Percentiles rank a stretch among this genome's conserved stretches.
phyloP scores from a whole-genome alignment of 2,329 filamentous ascomycete genomes.

The Cladosporium phlei region DNA sequence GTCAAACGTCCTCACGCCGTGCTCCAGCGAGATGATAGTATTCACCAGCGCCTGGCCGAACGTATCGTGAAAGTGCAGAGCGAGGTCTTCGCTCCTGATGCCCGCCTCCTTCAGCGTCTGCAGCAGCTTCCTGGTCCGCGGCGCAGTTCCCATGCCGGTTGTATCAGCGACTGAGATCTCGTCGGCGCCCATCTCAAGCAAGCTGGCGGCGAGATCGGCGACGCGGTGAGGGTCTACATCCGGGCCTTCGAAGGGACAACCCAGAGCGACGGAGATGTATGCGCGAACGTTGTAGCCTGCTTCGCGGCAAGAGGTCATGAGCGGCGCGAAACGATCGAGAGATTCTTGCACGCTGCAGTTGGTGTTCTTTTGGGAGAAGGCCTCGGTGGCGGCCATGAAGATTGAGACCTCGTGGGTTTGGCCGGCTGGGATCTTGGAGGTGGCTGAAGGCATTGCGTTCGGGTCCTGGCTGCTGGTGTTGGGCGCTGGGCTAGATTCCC shows the following conservation, averaged over 20 bases:
- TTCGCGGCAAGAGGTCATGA: constrained; percentile 64
- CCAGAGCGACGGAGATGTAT: constrained; percentile 75
- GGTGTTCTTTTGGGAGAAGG: constrained; percentile 74
- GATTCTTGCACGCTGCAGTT: constrained; percentile 75
- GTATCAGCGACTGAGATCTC: constrained; percentile 89
- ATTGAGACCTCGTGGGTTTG: constrained; percentile 64
- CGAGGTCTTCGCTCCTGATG: constrained; percentile 64
- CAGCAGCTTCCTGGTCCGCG: constrained; percentile 60
- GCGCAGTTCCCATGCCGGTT: constrained; percentile 83
- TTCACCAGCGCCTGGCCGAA: constrained; percentile 84
- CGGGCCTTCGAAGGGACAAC: constrained; percentile 70
- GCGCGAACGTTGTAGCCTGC: constrained; percentile 66
- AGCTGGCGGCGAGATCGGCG: constrained; percentile 55
- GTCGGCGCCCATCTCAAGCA: constrained; percentile 83
- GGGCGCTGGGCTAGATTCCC: constrained; percentile 35
- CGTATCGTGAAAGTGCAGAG: constrained; percentile 85
- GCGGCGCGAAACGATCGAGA: constrained; percentile 62
- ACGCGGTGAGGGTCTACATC: constrained; percentile 57
- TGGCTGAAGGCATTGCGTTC: constrained; percentile 38
- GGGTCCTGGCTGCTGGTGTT: constrained; percentile 41
- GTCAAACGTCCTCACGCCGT: constrained; percentile 75
- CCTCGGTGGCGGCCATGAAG: constrained; percentile 77
- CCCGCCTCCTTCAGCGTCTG: constrained; percentile 62
- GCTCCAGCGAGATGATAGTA: constrained; percentile 68
- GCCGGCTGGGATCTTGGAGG: constrained; percentile 17